Evolutionary conservation across 768 basidiomycete genomes (phyloP).

Genomic region (Mrakia blollopis): DNA sequence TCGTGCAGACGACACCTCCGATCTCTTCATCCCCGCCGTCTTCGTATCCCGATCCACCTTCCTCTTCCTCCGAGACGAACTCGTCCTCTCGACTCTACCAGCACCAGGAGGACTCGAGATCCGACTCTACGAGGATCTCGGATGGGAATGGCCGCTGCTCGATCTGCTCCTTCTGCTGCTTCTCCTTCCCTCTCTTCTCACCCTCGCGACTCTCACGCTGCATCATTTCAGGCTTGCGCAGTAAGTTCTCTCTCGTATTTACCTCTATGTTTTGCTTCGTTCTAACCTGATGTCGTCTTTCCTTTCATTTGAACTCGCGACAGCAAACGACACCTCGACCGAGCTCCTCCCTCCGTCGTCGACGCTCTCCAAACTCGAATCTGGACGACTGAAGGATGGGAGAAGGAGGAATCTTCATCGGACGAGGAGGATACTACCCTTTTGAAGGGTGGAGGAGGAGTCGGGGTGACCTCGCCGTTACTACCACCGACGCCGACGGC

Average conservation of each 20-base stretch:
- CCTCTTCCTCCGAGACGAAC: constrained; percentile 60
- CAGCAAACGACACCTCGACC: constrained; percentile 51
- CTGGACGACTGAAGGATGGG: constrained; percentile 51
- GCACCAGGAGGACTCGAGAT: constrained; percentile 51
- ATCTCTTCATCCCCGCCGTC: constrained; percentile 75
- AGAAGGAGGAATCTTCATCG: constrained; percentile 31
- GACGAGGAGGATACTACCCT: not conserved
- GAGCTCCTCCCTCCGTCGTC: constrained; percentile 76
- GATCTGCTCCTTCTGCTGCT: constrained; percentile 62
- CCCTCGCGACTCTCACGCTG: constrained; percentile 79
- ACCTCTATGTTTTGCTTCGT: not conserved
- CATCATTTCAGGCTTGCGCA: constrained; percentile 63
- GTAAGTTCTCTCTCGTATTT: not conserved
- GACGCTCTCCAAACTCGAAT: constrained; percentile 72
- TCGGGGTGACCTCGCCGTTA: not conserved
- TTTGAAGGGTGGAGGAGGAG: no score
- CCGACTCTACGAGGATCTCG: constrained; percentile 42
- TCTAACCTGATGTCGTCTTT: constrained; percentile 38
- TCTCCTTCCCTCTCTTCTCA: constrained; percentile 81
- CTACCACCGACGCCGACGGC: not conserved
- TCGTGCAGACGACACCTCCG: constrained; percentile 65
- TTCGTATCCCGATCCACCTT: constrained; percentile 86
- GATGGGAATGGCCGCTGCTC: constrained; percentile 66
- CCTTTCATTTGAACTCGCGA: constrained; percentile 72
- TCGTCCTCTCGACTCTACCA: constrained; percentile 68